Evolutionary conservation across 768 basidiomycete species (phyloP), one percentile per base, ranked within the genome.

Genomic region (Termitomyces sp.): DNA sequence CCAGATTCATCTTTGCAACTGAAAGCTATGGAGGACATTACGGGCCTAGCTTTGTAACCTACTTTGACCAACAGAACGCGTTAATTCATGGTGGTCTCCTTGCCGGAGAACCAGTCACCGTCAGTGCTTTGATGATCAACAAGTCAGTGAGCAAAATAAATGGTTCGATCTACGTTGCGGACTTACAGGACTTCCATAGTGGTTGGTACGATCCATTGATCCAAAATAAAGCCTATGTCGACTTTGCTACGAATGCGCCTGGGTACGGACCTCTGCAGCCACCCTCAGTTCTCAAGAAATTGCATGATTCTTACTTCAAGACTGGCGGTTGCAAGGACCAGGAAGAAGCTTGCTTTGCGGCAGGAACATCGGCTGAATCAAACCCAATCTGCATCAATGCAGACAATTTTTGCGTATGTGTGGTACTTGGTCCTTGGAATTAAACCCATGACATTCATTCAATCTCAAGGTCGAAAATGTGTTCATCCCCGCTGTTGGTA

Each of bases 21-120:
- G 84, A 87, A 63, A 83, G 82, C 49, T 87, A 84, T 53, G 85
- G 85, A 6, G 84, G 84, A 0, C 84, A 87, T 61, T 87, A 84
- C 62, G 84, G 81, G 0, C 83, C 85, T 3, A 73, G 72, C 48
- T 85, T 86, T 57, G 82, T 83, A 30, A 80, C 80, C 5, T 85
- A 77, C 62, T 86, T 88, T 62, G 74, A 84, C 34, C 68, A 83
- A 54, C 84, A 87, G 64, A 87, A 85, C 47, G 68, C 69, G 0
- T 66, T 74, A 49, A 85, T 87, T 50, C 59, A 68, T 9, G 62
- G 62, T 8, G 78, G 79, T 6, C 54, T 60, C 3, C 58, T 85
- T 6, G 42, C 74, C 22, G 85, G 80, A 1, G 81, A 81, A 53
- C 68, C 71, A 40, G 68, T 88, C 46, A 63, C 71, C 3, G 80